phyloP scores from a whole-genome alignment of 2,329 filamentous ascomycete genomes.

The Sclerotiophoma versabilis region DNA sequence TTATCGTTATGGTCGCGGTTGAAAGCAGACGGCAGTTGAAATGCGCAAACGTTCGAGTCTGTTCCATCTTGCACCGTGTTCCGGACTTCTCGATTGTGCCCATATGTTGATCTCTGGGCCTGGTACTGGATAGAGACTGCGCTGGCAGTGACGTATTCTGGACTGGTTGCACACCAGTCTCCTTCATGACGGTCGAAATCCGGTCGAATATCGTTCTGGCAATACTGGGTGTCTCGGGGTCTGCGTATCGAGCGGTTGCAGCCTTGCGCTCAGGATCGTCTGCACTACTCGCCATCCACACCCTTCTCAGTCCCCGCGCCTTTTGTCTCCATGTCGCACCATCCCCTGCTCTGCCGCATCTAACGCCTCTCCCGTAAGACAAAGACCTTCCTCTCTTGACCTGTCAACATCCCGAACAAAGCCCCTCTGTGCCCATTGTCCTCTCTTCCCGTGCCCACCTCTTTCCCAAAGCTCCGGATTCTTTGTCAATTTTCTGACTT shows the following conservation, averaged over 20 bases:
- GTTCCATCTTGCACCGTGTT: no score
- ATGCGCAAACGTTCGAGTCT: not conserved
- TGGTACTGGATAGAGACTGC: no score
- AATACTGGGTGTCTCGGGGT: not conserved
- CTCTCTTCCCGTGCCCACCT: constrained; percentile 1
- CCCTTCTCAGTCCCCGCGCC: not conserved
- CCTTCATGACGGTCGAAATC: not conserved
- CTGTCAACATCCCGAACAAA: not conserved
- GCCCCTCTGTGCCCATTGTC: constrained; percentile 2
- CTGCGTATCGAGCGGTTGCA: not conserved
- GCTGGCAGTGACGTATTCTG: not conserved
- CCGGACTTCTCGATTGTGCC: no score
- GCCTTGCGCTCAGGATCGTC: not conserved
- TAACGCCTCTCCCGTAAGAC: constrained; percentile 8
- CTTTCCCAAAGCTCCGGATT: not conserved
- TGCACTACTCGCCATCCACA: not conserved
- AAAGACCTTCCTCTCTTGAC: not conserved
- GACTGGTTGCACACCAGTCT: not conserved
- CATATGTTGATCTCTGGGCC: not conserved
- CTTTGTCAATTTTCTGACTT: not conserved
- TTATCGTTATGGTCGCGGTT: not conserved
- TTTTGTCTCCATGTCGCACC: constrained; percentile 6
- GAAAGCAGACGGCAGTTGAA: not conserved
- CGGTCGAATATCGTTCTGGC: not conserved
- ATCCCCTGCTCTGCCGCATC: not conserved